Evolutionary conservation across 352 stramenopile species (phyloP).

Genomic region (Pythium utonaiense): DNA sequence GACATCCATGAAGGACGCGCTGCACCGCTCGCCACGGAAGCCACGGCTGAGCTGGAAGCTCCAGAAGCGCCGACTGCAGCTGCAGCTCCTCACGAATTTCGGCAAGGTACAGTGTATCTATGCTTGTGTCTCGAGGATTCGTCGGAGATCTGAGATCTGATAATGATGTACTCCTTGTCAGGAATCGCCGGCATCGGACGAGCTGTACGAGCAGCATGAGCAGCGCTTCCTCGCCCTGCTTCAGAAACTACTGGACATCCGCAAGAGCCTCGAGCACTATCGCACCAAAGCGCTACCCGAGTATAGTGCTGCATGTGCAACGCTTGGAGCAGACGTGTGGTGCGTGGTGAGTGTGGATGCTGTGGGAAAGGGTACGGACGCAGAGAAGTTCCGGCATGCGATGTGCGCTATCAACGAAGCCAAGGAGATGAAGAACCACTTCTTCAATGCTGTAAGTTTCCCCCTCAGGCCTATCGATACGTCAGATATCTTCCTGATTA

Average conservation of each 20-base stretch:
- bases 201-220: slow-evolving; percentile 67
- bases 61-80: slow-evolving; percentile 61
- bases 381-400: slow-evolving; percentile 66
- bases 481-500: background rate
- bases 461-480: too few species aligned
- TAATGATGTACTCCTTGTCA: slow-evolving; percentile 12
- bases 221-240: slow-evolving; percentile 64
- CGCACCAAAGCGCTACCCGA: slow-evolving; percentile 50
- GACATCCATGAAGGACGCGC: slow-evolving; percentile 22
- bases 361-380: slow-evolving; percentile 55
- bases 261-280: slow-evolving; percentile 66
- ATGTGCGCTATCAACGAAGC: slow-evolving; percentile 78
- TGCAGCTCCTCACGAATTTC: slow-evolving; percentile 47
- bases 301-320: slow-evolving; percentile 60
- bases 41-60: slow-evolving; percentile 47
- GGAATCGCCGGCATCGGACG: slow-evolving; percentile 47
- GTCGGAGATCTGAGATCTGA: background rate
- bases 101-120: slow-evolving; percentile 34
- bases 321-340: slow-evolving; percentile 67
- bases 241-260: slow-evolving; percentile 72
- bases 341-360: slow-evolving; percentile 66
- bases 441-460: slow-evolving; percentile 56
- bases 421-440: slow-evolving; percentile 72
- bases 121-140: background rate
- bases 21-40: slow-evolving; percentile 34